Base-by-base conservation (phyloP, 192 early-diverging fungal genomes). In the Geranomyces michiganensis region DNA sequence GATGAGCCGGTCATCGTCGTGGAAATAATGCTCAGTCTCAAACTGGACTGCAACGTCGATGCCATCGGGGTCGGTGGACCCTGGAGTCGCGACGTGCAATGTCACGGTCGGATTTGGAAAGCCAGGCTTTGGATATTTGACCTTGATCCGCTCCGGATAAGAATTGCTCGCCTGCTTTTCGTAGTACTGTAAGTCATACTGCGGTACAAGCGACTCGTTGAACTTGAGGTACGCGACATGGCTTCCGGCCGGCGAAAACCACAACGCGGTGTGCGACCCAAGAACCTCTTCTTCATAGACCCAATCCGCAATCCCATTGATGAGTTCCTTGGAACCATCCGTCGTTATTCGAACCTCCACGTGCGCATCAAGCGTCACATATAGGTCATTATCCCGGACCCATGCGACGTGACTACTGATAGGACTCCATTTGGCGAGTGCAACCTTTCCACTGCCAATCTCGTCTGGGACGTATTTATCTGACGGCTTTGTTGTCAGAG, bases 221-320 rank as follows among this genome's bases (percentile, higher is more conserved):
- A 96, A 90, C 29, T 93, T 89, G 63, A 99, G 71, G 74, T 87
- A 99, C 0, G 92, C 92, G 32, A 99, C 59, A 5, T 84, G 84
- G 26, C 75, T 82, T 13, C 85, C 91, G 55, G 93, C 92, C 13
- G 93, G 91, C 1, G 93, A 92, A 90, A 96, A 96, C 93, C 94
- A 96, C 19, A 93, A 70, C 5, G 94, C 88, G 13, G 81, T 78
- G 14, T 89, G 83, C 0, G 74, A 74, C 9, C 68, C 78, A 53
- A 92, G 85, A 0, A 99, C 92, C 73, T 99, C 96, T 75, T 99
- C 97, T 77, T 97, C 95, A 67, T 99, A 99, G 0, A 96, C 95
- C 96, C 96, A 99, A 78, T 99, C 96, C n/a, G 94, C 89, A 8
- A 97, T 83, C 8, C 95, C 96, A 72, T 97, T 97, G 69, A 96